Evolutionary conservation across 306 rosid genomes (phyloP).

Genomic region (Mimosa pudica): DNA sequence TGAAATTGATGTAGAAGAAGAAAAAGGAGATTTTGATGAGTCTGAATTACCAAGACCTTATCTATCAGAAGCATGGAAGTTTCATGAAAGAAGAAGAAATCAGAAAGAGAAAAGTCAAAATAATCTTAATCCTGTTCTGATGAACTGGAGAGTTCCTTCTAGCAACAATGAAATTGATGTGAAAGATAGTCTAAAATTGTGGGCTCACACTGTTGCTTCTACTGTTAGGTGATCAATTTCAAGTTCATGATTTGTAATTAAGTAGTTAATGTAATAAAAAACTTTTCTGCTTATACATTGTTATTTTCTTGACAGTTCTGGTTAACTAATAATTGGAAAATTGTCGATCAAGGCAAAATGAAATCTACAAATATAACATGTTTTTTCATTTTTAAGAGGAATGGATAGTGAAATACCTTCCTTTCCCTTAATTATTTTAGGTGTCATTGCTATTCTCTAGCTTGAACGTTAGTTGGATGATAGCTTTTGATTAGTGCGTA

Average conservation of each 20-base stretch:
- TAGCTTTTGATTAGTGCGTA: background rate
- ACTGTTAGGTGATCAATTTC: conserved; percentile 55
- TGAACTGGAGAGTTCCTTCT: conserved; percentile 73
- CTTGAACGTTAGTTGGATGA: background rate
- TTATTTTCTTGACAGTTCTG: no score
- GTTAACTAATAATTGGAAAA: no score
- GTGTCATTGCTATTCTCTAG: background rate
- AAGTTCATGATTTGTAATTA: conserved; percentile 8
- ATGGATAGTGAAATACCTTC: no score
- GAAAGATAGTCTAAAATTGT: conserved; percentile 70
- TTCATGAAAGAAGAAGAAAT: conserved; percentile 41
- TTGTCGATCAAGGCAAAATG: no score
- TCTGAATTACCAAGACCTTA: conserved; percentile 66
- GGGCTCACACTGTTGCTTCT: conserved; percentile 96
- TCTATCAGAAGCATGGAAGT: conserved; percentile 87
- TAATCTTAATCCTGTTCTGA: conserved; percentile 41
- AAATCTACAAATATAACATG: no score
- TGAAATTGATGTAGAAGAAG: background rate
- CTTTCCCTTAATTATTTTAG: background rate
- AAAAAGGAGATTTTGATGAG: conserved; percentile 29
- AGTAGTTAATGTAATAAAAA: background rate
- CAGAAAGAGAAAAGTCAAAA: conserved; percentile 41
- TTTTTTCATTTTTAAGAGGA: no score
- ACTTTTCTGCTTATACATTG: background rate
- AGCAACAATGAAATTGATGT: conserved; percentile 58